Evolutionary conservation across 1,139 yeast species (phyloP).

Genomic region (Eremothecium cymbalariae): DNA sequence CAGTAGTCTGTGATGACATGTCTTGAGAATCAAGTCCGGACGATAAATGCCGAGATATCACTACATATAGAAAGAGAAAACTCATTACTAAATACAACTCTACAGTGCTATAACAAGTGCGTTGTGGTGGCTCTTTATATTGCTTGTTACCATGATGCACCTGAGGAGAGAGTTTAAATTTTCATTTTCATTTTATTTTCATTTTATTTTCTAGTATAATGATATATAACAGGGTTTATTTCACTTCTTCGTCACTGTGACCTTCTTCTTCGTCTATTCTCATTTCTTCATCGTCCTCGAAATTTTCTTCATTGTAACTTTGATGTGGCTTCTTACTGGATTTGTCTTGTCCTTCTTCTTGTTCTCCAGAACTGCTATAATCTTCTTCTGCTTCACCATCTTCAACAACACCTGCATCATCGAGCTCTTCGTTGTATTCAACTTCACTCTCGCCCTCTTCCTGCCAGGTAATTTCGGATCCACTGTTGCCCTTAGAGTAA

Average conservation of each 20-base stretch:
- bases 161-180: no score
- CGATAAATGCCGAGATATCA: no score
- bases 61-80: no score
- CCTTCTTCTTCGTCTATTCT: constrained; percentile 23
- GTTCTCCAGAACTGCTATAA: constrained; percentile 24
- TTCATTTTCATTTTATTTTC: background rate
- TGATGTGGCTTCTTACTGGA: constrained; percentile 16
- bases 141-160: no score
- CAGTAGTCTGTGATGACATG: no score
- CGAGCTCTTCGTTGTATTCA: constrained; percentile 37
- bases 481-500: constrained; percentile 34
- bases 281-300: constrained; percentile 7
- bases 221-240: constrained; percentile 3
- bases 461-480: constrained; percentile 20
- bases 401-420: constrained; percentile 35
- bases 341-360: constrained; percentile 17
- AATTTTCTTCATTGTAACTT: constrained; percentile 13
- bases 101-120: no score
- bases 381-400: constrained; percentile 33
- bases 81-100: no score
- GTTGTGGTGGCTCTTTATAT: no score
- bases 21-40: no score
- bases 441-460: constrained; percentile 38
- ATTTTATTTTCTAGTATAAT: background rate
- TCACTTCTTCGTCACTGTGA: constrained; percentile 31